A percentile compares a stretch with the other conserved stretches of the same genome.
Evolutionary conservation across 768 basidiomycete genomes (phyloP).

Genomic region (Pleurotus eryngii): DNA sequence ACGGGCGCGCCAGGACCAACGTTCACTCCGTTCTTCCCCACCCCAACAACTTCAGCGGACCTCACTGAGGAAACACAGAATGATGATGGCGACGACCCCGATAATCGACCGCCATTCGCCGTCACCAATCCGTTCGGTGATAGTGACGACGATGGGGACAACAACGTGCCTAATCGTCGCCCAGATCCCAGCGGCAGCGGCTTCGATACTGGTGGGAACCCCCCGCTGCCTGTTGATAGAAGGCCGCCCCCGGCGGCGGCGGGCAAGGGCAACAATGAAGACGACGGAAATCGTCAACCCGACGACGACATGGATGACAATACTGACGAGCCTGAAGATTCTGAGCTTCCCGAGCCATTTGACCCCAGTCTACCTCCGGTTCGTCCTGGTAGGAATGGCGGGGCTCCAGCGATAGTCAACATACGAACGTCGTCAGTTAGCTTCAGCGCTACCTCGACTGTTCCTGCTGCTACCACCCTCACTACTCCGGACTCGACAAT

Average conservation of each 20-base stretch:
- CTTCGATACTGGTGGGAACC: no score
- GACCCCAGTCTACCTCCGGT: no score
- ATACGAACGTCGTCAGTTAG: background rate
- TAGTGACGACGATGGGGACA: no score
- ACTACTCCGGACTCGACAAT: background rate
- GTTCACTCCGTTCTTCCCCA: no score
- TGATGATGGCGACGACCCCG: background rate
- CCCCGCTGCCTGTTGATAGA: no score
- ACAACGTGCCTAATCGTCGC: no score
- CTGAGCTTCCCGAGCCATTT: no score
- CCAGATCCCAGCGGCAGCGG: no score
- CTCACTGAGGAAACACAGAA: background rate
- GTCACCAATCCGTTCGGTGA: no score
- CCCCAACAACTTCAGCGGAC: background rate
- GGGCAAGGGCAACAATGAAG: background rate
- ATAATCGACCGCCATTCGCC: background rate
- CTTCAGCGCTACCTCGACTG: slow-evolving; percentile 3
- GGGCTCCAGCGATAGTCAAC: background rate
- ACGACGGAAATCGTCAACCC: background rate
- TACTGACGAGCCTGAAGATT: no score
- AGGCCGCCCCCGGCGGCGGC: background rate
- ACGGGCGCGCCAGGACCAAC: no score
- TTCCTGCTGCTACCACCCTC: background rate
- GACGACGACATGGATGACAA: background rate
- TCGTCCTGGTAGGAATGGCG: no score